phyloP scores from a whole-genome alignment of 805 yeast species.

The Babjeviella inositovora region DNA sequence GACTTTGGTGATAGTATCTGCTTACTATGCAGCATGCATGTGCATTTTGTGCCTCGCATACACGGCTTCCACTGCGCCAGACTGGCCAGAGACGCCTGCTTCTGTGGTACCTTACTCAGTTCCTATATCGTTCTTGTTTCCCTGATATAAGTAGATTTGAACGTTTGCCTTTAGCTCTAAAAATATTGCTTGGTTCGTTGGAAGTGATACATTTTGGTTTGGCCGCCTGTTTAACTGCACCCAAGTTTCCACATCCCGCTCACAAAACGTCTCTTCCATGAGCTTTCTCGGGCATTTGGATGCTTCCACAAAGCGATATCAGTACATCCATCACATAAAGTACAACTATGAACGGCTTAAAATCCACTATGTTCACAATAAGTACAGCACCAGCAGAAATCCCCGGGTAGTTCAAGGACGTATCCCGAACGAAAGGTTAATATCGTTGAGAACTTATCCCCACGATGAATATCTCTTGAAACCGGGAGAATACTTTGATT shows the following conservation, averaged over 20 bases:
- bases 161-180: too few species aligned
- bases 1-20: too few species aligned
- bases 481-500: constrained; percentile 15
- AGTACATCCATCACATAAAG: constrained; percentile 9
- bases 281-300: too few species aligned
- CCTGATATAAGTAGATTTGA: too few species aligned
- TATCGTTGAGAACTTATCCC: constrained; percentile 20
- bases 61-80: too few species aligned
- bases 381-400: constrained; percentile 18
- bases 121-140: too few species aligned
- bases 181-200: background rate
- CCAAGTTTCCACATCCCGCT: constrained; percentile 6
- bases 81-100: too few species aligned
- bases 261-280: constrained; percentile 3
- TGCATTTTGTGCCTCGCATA: too few species aligned
- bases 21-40: too few species aligned
- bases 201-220: background rate
- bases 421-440: constrained; percentile 13
- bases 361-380: constrained; percentile 17
- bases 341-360: constrained; percentile 14
- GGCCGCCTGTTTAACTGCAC: background rate
- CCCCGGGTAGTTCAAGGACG: constrained; percentile 19
- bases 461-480: constrained; percentile 12
- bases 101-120: too few species aligned
- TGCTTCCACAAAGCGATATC: constrained; percentile 3